These are phyloP conservation scores for Metschnikowia similis DNA, from an alignment of 805 yeast genomes.

Conservation along the genomic window DNA sequence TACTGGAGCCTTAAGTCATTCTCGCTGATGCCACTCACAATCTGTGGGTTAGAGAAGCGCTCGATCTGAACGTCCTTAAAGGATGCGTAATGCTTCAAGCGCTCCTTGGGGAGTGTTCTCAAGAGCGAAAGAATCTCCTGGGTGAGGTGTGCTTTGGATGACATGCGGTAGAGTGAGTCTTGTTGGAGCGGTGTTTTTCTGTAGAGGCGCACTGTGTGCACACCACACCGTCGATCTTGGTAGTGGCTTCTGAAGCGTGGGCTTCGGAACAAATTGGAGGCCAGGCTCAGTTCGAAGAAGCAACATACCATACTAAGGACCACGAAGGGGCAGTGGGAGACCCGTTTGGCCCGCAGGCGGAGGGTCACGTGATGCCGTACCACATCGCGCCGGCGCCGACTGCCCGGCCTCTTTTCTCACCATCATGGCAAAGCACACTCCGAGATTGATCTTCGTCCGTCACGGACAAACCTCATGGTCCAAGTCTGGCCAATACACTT, in stretches of 20 bases:
- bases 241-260: neutral
- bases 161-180: conserved; percentile 7
- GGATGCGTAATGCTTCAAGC: conserved; percentile 63
- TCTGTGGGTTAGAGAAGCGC: conserved; percentile 34
- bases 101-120: conserved; percentile 64
- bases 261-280: neutral
- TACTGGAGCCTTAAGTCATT: conserved; percentile 55
- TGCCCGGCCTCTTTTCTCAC: neutral
- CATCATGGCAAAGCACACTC: conserved; percentile 34
- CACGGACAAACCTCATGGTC: conserved; percentile 98
- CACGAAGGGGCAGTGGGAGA: too few species aligned
- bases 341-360: neutral
- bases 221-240: neutral
- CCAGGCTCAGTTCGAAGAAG: neutral
- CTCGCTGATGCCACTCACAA: conserved; percentile 41
- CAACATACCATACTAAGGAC: neutral
- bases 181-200: neutral
- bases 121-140: conserved; percentile 54
- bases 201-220: neutral
- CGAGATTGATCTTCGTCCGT: conserved; percentile 69
- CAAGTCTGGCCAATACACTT: conserved; percentile 86
- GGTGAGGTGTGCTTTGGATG: conserved; percentile 43
- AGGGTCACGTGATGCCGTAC: neutral
- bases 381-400: neutral
- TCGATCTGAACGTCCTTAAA: conserved; percentile 62